phyloP scores from a whole-genome alignment of 768 basidiomycete genomes.

The Mrakia blollopis region DNA sequence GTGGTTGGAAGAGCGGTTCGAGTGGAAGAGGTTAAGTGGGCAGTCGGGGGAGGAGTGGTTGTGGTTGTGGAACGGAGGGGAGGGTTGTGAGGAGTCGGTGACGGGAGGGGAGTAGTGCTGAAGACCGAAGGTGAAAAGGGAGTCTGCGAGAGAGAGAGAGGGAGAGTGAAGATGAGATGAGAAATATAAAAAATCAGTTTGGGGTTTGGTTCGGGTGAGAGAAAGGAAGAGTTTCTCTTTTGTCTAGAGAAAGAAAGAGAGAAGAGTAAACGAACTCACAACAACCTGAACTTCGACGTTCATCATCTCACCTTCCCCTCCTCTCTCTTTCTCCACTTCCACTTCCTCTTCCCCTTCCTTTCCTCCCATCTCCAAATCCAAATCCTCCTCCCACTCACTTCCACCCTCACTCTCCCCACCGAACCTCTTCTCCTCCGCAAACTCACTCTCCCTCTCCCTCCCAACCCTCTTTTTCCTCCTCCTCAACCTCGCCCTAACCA shows the following conservation, averaged over 20 bases:
- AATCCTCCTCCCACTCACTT: not conserved
- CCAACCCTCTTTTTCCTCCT: not conserved
- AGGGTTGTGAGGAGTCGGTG: not conserved
- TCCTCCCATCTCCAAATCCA: not conserved
- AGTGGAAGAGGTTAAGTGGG: not conserved
- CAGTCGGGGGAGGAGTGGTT: not conserved
- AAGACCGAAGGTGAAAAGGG: not conserved
- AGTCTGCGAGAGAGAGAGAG: not conserved
- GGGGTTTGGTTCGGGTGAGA: too few species aligned
- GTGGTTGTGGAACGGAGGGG: not conserved
- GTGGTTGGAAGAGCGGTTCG: too few species aligned
- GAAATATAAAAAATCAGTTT: too few species aligned
- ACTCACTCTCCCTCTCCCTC: not conserved
- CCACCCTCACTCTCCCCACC: not conserved
- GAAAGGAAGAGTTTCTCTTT: not conserved
- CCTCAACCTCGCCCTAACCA: not conserved
- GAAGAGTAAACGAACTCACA: not conserved
- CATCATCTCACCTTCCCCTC: not conserved
- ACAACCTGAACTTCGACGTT: not conserved
- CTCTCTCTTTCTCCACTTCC: not conserved
- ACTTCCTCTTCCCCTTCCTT: not conserved
- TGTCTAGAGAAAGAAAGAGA: not conserved
- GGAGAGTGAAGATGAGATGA: not conserved
- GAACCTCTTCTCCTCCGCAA: not conserved
- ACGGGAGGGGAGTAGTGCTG: not conserved